Conservation (phyloP, 495 filamentous ascomycete genomes). For the Trichoderma gamsii region DNA sequence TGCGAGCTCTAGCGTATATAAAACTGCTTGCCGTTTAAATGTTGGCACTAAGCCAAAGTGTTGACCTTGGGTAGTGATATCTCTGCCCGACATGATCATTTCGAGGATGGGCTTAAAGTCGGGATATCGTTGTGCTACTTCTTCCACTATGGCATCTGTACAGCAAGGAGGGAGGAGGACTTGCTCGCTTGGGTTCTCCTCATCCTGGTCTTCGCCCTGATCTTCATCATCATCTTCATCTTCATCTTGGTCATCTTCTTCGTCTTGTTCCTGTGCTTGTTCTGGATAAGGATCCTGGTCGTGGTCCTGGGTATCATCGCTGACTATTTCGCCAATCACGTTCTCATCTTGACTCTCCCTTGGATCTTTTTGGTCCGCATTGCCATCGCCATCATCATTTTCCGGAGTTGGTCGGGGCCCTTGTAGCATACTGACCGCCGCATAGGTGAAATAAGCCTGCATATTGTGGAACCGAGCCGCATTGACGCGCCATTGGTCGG, state of each 20-base stretch:
- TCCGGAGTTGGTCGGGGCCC: background rate
- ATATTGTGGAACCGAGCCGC: background rate
- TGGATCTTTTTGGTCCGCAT: no score
- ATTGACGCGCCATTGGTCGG: background rate
- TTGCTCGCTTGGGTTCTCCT: background rate
- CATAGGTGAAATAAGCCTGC: background rate
- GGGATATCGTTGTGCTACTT: background rate
- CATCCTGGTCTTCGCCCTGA: background rate
- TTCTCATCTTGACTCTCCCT: no score
- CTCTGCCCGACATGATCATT: background rate
- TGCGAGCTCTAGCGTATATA: background rate
- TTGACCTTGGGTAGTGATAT: background rate
- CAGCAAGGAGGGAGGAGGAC: background rate
- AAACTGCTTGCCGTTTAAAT: background rate
- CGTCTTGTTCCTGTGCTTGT: background rate
- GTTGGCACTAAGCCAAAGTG: background rate
- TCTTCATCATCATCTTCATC: background rate
- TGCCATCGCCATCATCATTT: background rate
- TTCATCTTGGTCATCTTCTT: background rate
- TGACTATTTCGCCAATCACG: no score
- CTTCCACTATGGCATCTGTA: background rate
- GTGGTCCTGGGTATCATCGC: background rate
- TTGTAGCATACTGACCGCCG: background rate
- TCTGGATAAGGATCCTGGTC: background rate
- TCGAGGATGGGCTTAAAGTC: background rate